phyloP scores from a whole-genome alignment of 768 basidiomycete species.

The Lactarius pseudohatsudake region DNA sequence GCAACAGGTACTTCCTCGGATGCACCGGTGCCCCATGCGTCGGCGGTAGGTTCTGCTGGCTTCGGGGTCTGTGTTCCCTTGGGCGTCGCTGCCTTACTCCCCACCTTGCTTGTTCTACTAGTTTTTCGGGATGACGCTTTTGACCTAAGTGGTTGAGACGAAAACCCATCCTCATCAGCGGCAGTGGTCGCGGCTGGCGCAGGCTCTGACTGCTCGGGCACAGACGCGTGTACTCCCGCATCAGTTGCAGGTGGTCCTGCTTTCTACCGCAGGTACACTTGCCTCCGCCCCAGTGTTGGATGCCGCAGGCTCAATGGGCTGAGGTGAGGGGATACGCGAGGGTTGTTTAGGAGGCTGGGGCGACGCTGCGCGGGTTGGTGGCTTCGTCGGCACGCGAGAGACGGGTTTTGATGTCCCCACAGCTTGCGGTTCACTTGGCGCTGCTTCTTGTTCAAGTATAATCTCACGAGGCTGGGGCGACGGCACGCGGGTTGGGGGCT shows the following conservation, averaged over 20 bases:
- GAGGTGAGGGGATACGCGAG: background rate
- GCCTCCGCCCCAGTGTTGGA: conserved; percentile 1
- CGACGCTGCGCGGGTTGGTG: conserved; percentile 15
- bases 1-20: background rate
- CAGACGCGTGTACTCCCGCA: too few relatives aligned
- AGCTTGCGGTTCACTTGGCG: background rate
- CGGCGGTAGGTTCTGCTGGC: conserved; percentile 2
- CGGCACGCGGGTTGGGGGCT: conserved; percentile 12
- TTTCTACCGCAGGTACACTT: background rate
- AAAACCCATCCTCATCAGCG: background rate
- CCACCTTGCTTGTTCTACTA: conserved; percentile 23
- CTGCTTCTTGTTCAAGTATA: background rate
- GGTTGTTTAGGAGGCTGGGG: conserved; percentile 3
- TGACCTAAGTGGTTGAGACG: conserved; percentile 14
- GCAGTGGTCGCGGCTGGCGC: conserved; percentile 8
- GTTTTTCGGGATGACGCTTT: conserved; percentile 20
- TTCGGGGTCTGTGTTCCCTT: conserved; percentile 25
- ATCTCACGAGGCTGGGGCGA: conserved; percentile 14
- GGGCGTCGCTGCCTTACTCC: conserved; percentile 22
- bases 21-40: background rate
- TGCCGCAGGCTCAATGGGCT: background rate
- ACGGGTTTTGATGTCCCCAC: conserved; percentile 6
- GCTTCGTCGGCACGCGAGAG: conserved; percentile 16
- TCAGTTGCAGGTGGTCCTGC: background rate
- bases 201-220: too few relatives aligned